Evolutionary conservation across 1,139 yeast species (phyloP).

Genomic region (Dujonia santamariae): DNA sequence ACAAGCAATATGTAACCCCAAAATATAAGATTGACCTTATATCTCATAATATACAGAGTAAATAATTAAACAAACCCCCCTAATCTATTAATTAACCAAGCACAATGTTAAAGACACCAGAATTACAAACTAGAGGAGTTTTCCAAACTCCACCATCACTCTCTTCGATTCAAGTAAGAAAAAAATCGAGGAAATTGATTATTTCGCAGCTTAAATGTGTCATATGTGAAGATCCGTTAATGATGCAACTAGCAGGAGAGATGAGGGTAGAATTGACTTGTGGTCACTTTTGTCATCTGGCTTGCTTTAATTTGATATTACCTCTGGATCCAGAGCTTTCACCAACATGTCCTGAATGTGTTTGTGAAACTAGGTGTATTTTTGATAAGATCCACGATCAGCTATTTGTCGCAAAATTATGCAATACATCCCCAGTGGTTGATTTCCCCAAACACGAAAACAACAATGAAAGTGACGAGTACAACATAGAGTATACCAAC

Average conservation of each 20-base stretch:
- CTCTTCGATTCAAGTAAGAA: background rate
- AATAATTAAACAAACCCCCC: too few relatives aligned
- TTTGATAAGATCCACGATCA: background rate
- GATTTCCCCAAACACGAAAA: background rate
- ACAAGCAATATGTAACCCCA: too few relatives aligned
- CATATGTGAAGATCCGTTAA: slow-evolving; percentile 4
- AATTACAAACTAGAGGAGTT: background rate
- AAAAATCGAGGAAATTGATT: slow-evolving; percentile 1
- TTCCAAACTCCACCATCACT: slow-evolving; percentile 1
- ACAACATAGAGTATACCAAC: slow-evolving; percentile 3
- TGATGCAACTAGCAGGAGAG: slow-evolving; percentile 4
- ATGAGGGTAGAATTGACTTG: slow-evolving; percentile 6
- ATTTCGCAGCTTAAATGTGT: slow-evolving; percentile 1
- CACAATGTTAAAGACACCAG: slow-evolving; percentile 2
- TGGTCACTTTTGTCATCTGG: slow-evolving; percentile 9
- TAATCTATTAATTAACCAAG: background rate
- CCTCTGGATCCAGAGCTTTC: background rate
- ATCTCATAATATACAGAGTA: too few relatives aligned
- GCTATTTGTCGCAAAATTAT: too few relatives aligned
- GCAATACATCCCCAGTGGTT: too few relatives aligned
- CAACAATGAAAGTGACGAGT: background rate
- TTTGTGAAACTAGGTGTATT: slow-evolving; percentile 2
- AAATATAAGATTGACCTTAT: too few relatives aligned
- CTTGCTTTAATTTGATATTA: slow-evolving; percentile 2
- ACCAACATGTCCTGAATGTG: slow-evolving; percentile 4